Percentiles rank a stretch among this genome's conserved stretches.
Evolutionary conservation across 2,329 filamentous ascomycete species (phyloP).

Genomic region (Escovopsis sp.): DNA sequence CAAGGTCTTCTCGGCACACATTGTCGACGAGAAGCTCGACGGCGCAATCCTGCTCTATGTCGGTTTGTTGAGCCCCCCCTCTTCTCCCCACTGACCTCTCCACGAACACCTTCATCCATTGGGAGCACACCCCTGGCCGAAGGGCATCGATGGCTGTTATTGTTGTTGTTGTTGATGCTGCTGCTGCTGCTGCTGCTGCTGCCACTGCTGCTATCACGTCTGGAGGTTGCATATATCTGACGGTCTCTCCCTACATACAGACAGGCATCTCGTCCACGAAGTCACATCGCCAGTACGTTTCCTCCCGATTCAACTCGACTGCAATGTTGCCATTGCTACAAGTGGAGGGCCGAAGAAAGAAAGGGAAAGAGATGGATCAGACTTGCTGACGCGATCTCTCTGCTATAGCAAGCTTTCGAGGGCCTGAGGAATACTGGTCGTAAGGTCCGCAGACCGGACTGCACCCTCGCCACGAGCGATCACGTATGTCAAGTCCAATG

Average conservation of each 20-base stretch:
- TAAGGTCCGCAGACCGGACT: slow-evolving; percentile 83
- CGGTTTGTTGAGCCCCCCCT: slow-evolving; percentile 37
- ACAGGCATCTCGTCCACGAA: slow-evolving; percentile 93
- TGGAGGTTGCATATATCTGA: too few relatives aligned
- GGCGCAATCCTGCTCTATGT: slow-evolving; percentile 90
- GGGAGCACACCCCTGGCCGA: not conserved
- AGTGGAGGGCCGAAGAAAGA: slow-evolving; percentile 1
- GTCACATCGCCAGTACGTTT: slow-evolving; percentile 79
- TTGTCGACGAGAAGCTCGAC: slow-evolving; percentile 90
- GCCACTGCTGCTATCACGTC: too few relatives aligned
- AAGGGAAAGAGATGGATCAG: too few relatives aligned
- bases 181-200: too few relatives aligned
- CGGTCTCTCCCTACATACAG: too few relatives aligned
- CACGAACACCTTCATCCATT: not conserved
- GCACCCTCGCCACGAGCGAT: slow-evolving; percentile 90
- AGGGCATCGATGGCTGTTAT: too few relatives aligned
- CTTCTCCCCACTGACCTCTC: too few relatives aligned
- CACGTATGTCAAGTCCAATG: slow-evolving; percentile 48
- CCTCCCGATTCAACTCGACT: not conserved
- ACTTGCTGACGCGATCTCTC: not conserved
- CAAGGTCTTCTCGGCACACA: slow-evolving; percentile 89
- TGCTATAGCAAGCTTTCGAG: slow-evolving; percentile 78
- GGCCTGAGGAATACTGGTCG: slow-evolving; percentile 80
- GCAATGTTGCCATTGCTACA: not conserved
- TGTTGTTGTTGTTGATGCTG: slow-evolving; percentile 1